These are phyloP conservation scores for Polytrichum commune DNA, from an alignment of 225 moss, liverwort and hornwort species.

Conservation along the genomic window DNA sequence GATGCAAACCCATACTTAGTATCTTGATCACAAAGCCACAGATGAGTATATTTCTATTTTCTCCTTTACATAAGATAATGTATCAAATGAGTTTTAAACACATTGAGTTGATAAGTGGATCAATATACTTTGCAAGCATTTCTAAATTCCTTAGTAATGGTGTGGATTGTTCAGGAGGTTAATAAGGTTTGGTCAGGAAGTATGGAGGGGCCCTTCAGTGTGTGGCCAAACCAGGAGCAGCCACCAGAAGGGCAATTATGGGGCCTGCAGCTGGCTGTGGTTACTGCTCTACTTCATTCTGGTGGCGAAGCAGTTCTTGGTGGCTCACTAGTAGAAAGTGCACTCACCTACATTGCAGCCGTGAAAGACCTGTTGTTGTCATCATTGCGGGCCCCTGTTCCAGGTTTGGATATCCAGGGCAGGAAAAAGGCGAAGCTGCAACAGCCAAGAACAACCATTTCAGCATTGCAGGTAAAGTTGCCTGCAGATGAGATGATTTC, in stretches of 20 bases:
- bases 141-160: neutral
- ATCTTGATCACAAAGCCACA: too few relatives aligned
- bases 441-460: conserved; percentile 75
- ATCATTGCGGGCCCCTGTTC: conserved; percentile 76
- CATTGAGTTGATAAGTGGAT: too few relatives aligned
- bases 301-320: conserved; percentile 73
- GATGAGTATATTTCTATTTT: too few relatives aligned
- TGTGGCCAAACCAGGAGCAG: conserved; percentile 69
- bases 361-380: conserved; percentile 71
- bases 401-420: conserved; percentile 67
- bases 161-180: conserved; percentile 30
- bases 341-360: conserved; percentile 62
- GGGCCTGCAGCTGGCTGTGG: conserved; percentile 78
- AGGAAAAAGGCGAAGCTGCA: conserved; percentile 89
- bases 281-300: conserved; percentile 75
- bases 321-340: conserved; percentile 71
- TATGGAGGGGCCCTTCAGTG: conserved; percentile 84
- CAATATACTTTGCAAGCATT: too few relatives aligned
- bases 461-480: conserved; percentile 52
- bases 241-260: conserved; percentile 70
- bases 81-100: too few relatives aligned
- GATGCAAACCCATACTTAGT: too few relatives aligned
- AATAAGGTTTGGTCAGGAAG: conserved; percentile 43
- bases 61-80: too few relatives aligned
- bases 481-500: too few relatives aligned